Conservation (phyloP, 805 yeast species). For the Wickerhamomyces hampshirensis region DNA sequence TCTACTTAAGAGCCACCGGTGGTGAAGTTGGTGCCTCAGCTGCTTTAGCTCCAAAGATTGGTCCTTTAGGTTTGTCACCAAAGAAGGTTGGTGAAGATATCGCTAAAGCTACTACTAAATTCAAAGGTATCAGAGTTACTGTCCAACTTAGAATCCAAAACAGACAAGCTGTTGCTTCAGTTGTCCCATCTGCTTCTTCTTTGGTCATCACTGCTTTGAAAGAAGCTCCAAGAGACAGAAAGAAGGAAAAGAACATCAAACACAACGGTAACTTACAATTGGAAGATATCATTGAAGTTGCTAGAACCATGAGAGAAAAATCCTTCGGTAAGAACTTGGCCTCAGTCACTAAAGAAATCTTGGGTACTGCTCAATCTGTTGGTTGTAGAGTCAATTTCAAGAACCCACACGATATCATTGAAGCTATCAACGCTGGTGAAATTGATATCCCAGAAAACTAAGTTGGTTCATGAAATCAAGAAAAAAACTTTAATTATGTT, state of each 20-base stretch:
- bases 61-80: slow-evolving; percentile 99
- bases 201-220: slow-evolving; percentile 98
- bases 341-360: slow-evolving; percentile 96
- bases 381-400: slow-evolving; percentile 99
- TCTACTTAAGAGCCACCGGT: slow-evolving; percentile 99
- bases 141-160: slow-evolving; percentile 98
- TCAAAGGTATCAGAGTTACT: slow-evolving; percentile 99
- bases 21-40: slow-evolving; percentile 99
- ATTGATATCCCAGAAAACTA: slow-evolving; percentile 85
- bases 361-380: slow-evolving; percentile 99
- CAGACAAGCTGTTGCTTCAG: slow-evolving; percentile 99
- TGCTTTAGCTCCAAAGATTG: slow-evolving; percentile 99
- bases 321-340: slow-evolving; percentile 97
- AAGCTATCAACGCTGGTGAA: slow-evolving; percentile 97
- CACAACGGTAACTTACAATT: slow-evolving; percentile 98
- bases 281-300: slow-evolving; percentile 94
- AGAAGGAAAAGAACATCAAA: slow-evolving; percentile 99
- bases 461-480: slow-evolving; percentile 20
- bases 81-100: slow-evolving; percentile 99
- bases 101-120: slow-evolving; percentile 98
- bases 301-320: slow-evolving; percentile 96
- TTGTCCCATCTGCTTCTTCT: slow-evolving; percentile 99
- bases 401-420: slow-evolving; percentile 99
- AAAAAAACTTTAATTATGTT: slow-evolving; percentile 15
- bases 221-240: slow-evolving; percentile 99